These are phyloP conservation scores for Corymbia maculata DNA, from an alignment of 345 rosid genomes.

Conservation along the genomic window DNA sequence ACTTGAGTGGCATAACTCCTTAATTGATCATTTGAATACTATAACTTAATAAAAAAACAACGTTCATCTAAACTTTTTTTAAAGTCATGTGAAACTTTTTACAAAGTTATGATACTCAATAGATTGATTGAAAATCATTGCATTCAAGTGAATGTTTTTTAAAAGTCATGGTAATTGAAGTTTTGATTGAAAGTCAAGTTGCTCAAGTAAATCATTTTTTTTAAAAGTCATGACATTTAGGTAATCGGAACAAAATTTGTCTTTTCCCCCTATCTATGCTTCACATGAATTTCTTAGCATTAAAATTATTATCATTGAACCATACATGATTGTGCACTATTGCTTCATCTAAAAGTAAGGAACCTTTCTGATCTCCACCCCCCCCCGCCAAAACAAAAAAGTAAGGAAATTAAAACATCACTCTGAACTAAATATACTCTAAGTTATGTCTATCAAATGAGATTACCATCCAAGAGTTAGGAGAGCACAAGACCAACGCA, in stretches of 20 bases:
- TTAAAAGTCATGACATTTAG: neutral
- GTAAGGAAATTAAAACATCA: too few relatives aligned
- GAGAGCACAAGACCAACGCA: too few relatives aligned
- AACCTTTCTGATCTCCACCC: too few relatives aligned
- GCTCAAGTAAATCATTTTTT: too few relatives aligned
- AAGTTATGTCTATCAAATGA: too few relatives aligned
- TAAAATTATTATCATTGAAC: neutral
- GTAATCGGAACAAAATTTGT: neutral
- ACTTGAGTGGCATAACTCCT: neutral
- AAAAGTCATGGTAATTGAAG: neutral
- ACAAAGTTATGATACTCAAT: neutral
- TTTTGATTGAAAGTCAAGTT: too few relatives aligned
- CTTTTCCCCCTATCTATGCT: neutral
- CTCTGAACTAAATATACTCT: too few relatives aligned
- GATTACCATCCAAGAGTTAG: too few relatives aligned
- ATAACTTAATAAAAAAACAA: neutral
- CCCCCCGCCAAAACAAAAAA: too few relatives aligned
- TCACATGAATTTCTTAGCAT: neutral
- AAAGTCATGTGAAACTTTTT: neutral
- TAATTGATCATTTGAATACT: neutral
- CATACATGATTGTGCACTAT: neutral
- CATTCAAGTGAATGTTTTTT: neutral
- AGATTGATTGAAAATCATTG: neutral
- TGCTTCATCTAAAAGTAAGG: neutral
- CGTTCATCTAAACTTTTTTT: neutral